phyloP scores from a whole-genome alignment of 2,329 filamentous ascomycete genomes.

The Cordyceps sp. region DNA sequence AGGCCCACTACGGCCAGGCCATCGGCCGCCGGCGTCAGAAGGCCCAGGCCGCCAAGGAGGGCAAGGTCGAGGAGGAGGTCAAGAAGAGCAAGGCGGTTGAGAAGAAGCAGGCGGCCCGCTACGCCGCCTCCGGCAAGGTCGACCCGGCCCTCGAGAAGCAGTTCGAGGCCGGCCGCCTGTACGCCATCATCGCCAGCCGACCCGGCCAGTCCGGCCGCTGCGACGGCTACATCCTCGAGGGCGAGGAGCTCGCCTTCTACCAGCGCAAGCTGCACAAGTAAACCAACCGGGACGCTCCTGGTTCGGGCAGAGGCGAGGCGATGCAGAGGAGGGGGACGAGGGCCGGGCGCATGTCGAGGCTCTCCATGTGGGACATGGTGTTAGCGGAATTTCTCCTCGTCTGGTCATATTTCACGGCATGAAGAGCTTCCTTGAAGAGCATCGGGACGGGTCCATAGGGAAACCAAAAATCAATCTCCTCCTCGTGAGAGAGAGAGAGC shows the following conservation, averaged over 20 bases:
- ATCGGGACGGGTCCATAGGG: too few relatives aligned
- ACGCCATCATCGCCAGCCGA: slow-evolving; percentile 79
- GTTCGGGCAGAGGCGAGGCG: too few relatives aligned
- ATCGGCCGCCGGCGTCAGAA: slow-evolving; percentile 84
- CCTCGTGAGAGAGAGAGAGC: too few relatives aligned
- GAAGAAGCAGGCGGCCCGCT: slow-evolving; percentile 90
- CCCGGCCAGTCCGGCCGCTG: slow-evolving; percentile 93
- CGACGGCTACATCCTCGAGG: slow-evolving; percentile 97
- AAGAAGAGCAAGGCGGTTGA: slow-evolving; percentile 95
- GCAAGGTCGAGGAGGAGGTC: slow-evolving; percentile 47
- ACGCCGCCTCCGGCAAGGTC: slow-evolving; percentile 76
- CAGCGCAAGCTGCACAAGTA: slow-evolving; percentile 99
- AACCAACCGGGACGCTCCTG: too few relatives aligned
- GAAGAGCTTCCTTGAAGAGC: too few relatives aligned
- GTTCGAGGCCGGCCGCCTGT: slow-evolving; percentile 98
- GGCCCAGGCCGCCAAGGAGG: slow-evolving; percentile 45
- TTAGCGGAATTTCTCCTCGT: too few relatives aligned
- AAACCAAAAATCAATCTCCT: too few relatives aligned
- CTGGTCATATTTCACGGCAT: too few relatives aligned
- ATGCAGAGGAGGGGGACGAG: too few relatives aligned
- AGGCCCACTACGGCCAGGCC: slow-evolving; percentile 92
- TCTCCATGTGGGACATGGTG: too few relatives aligned
- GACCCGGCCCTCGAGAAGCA: slow-evolving; percentile 88
- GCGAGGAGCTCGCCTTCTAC: slow-evolving; percentile 99
- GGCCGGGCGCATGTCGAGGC: too few relatives aligned